phyloP scores from a whole-genome alignment of 1,284 basidiomycete genomes.

The Ganoderma sp. region DNA sequence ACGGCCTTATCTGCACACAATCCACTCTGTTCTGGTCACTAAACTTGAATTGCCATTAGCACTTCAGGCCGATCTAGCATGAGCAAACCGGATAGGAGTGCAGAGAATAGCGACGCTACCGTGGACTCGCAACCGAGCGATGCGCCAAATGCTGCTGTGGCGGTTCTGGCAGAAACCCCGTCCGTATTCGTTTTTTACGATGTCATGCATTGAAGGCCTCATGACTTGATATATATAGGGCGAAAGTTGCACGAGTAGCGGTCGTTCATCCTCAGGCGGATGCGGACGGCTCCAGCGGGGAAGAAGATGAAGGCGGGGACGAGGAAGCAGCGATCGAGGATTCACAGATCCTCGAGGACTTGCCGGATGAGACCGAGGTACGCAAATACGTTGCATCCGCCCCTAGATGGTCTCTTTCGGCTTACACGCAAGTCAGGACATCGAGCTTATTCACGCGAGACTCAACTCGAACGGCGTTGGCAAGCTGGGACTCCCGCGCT shows the following conservation, averaged over 20 bases:
- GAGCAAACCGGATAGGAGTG: conserved; percentile 6
- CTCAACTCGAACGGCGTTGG: conserved; percentile 61
- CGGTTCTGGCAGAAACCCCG: not conserved
- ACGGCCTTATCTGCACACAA: not conserved
- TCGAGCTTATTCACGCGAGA: conserved; percentile 89
- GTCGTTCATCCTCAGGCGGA: conserved; percentile 25
- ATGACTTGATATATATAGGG: conserved; percentile 18
- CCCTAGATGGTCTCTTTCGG: too few species aligned
- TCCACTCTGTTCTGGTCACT: not conserved
- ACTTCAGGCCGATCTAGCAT: not conserved
- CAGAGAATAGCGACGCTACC: conserved; percentile 11
- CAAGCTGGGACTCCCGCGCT: conserved; percentile 72
- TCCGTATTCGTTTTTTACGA: conserved; percentile 1
- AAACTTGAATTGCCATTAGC: not conserved
- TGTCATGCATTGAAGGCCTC: not conserved
- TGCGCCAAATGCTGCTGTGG: not conserved
- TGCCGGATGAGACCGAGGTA: conserved; percentile 73
- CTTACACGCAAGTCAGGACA: conserved; percentile 59
- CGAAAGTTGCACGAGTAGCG: conserved; percentile 36
- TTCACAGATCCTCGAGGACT: conserved; percentile 53
- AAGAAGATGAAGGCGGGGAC: conserved; percentile 43
- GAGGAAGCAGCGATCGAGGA: conserved; percentile 47
- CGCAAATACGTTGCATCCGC: conserved; percentile 24
- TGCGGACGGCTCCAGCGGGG: conserved; percentile 42
- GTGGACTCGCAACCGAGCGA: not conserved